Evolutionary conservation across 805 yeast genomes (phyloP).

Genomic region (Starmera dryadoides): DNA sequence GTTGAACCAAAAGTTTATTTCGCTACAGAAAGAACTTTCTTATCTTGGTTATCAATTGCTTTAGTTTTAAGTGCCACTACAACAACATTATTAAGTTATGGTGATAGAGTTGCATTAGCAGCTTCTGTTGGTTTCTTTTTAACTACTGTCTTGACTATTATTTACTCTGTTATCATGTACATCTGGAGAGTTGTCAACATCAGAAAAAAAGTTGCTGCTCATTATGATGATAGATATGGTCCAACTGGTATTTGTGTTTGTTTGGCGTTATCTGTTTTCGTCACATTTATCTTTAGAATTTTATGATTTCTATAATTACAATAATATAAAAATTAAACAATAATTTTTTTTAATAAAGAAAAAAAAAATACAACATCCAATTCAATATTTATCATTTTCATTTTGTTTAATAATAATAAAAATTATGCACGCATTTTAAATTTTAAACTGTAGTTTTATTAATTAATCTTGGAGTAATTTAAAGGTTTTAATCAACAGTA

Average conservation of each 20-base stretch:
- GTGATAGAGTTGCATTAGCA: constrained; percentile 64
- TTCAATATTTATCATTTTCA: too few species aligned
- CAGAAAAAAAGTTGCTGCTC: constrained; percentile 72
- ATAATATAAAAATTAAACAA: too few species aligned
- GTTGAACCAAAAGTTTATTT: constrained; percentile 99
- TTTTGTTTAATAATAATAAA: too few species aligned
- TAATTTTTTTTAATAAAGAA: too few species aligned
- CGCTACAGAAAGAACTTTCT: constrained; percentile 92
- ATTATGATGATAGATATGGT: constrained; percentile 84
- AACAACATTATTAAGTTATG: constrained; percentile 77
- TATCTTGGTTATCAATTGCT: constrained; percentile 90
- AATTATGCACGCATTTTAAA: too few species aligned
- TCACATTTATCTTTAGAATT: constrained; percentile 42
- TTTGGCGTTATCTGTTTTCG: constrained; percentile 60
- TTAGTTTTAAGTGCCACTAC: constrained; percentile 86
- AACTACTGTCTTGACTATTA: constrained; percentile 66
- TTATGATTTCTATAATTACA: too few species aligned
- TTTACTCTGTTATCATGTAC: constrained; percentile 68
- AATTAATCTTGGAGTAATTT: too few species aligned
- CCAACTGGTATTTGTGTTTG: constrained; percentile 77
- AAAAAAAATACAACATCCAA: neutral
- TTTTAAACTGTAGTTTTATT: too few species aligned
- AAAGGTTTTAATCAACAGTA: too few species aligned
- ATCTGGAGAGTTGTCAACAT: constrained; percentile 78
- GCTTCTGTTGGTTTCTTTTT: constrained; percentile 85